Evolutionary conservation across 495 filamentous ascomycete species (phyloP).

Genomic region (Penicillium atrosanguineum): DNA sequence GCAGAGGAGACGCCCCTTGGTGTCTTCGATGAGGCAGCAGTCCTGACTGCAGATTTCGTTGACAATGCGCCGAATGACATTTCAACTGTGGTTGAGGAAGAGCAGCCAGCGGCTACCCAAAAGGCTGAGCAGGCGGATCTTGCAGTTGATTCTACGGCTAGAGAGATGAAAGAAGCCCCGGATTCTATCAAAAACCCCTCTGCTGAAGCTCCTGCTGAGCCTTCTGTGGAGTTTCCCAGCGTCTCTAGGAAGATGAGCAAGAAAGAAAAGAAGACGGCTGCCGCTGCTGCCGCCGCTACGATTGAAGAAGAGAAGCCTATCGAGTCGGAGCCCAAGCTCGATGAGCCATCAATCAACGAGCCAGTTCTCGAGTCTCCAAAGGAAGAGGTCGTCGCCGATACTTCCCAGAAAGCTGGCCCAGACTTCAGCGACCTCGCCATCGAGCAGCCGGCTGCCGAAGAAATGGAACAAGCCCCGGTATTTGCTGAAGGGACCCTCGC

Average conservation of each 20-base stretch:
- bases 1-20: background rate
- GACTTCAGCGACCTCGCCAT: too few relatives aligned
- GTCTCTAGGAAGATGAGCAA: constrained; percentile 22
- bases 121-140: constrained; percentile 1
- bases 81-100: background rate
- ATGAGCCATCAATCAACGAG: background rate
- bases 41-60: background rate
- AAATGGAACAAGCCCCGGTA: too few relatives aligned
- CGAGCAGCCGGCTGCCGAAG: too few relatives aligned
- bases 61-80: background rate
- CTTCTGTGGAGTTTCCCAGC: background rate
- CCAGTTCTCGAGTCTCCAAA: background rate
- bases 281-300: constrained; percentile 14
- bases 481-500: too few relatives aligned
- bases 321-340: constrained; percentile 1
- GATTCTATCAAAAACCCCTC: background rate
- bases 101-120: background rate
- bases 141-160: background rate
- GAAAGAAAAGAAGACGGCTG: constrained; percentile 22
- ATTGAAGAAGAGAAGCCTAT: constrained; percentile 10
- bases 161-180: background rate
- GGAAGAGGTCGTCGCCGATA: background rate
- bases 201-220: background rate
- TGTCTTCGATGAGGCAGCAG: background rate
- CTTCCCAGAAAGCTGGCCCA: background rate